Conservation (phyloP, 1,284 basidiomycete genomes). For the Ganoderma sp. region DNA sequence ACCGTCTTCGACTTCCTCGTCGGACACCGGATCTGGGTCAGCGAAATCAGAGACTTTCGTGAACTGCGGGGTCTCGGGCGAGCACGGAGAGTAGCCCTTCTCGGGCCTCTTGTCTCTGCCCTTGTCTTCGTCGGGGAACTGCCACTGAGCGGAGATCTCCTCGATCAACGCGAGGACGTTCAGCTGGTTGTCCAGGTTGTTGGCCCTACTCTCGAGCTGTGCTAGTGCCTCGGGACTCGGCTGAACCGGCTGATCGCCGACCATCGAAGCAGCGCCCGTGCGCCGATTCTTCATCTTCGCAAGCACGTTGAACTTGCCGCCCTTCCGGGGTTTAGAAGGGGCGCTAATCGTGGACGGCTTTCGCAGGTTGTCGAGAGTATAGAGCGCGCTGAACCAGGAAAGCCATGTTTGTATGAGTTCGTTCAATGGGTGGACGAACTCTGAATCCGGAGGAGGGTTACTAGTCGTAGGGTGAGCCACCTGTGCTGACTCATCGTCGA, state of each 20-base stretch:
- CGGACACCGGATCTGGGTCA: not conserved
- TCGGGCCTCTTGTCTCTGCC: not conserved
- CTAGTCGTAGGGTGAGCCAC: not conserved
- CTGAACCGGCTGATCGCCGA: too few relatives aligned
- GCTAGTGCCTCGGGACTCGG: too few relatives aligned
- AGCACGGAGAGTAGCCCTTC: not conserved
- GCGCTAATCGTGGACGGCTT: not conserved
- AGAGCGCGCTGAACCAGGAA: conserved; percentile 14
- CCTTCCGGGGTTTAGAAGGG: not conserved
- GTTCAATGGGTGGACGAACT: conserved; percentile 4
- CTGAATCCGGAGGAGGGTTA: not conserved
- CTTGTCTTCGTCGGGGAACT: not conserved
- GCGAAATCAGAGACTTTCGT: not conserved
- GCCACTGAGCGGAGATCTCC: not conserved
- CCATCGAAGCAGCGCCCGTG: too few relatives aligned
- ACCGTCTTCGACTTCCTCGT: not conserved
- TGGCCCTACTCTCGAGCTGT: not conserved
- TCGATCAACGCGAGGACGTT: not conserved
- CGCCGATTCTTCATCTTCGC: too few relatives aligned
- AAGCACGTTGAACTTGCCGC: too few relatives aligned
- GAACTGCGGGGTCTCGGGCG: conserved; percentile 1
- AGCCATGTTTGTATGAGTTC: not conserved
- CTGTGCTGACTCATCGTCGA: not conserved
- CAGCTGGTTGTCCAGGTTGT: not conserved
- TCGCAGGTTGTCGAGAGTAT: not conserved